Base-by-base conservation (phyloP, 257 asterid species). In the Vinca minor region DNA sequence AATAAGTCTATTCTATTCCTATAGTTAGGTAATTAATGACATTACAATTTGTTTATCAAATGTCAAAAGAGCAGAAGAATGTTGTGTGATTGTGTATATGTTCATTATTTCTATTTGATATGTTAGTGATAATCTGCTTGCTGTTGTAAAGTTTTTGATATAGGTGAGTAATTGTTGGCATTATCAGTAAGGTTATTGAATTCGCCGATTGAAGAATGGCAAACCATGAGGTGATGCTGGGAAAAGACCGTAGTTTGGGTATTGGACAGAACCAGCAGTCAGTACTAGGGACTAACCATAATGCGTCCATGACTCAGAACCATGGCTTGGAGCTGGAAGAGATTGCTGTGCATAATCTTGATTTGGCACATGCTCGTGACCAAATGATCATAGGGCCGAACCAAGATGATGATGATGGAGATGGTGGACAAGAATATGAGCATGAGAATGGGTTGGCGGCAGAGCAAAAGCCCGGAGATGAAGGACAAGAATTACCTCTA, bases 381-480 rank as follows among this genome's bases (percentile, higher is more conserved):
- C 81, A 77, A 49, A 58, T 73, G 44, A 59, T 77, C 65, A 74
- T 85, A 70, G 85, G 75, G 38, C 79, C 75, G 74, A 73, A 42
- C 62, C 83, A 69, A 3, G 84, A 79, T 12, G 66, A 65, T 21
- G 80, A 57, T 32, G 83, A 84, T 0, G 71, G 58, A 25, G 78
- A 71, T 15, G 81, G 76, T 21, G 81, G 66, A 41, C 85, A 84
- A 28, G 90, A 74, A 60, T 84, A 73, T 68, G 94, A 79, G 39
- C 81, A 70, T 13, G 89, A 76, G 70, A 81, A 78, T 52, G 85
- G 74, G 41, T 69, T 87, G 63, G 31, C 76, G 13, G 45, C 72
- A 78, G 93, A 84, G 77, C 88, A 81, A 67, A 87, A 83, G 75
- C 83, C 84, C 11, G 94, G 72, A 44, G 72, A 80, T 28, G 86